A percentile compares a stretch with the other conserved stretches of the same genome.
phyloP scores from a whole-genome alignment of 2,329 filamentous ascomycete species.

The Chaetomiaceae sp. region DNA sequence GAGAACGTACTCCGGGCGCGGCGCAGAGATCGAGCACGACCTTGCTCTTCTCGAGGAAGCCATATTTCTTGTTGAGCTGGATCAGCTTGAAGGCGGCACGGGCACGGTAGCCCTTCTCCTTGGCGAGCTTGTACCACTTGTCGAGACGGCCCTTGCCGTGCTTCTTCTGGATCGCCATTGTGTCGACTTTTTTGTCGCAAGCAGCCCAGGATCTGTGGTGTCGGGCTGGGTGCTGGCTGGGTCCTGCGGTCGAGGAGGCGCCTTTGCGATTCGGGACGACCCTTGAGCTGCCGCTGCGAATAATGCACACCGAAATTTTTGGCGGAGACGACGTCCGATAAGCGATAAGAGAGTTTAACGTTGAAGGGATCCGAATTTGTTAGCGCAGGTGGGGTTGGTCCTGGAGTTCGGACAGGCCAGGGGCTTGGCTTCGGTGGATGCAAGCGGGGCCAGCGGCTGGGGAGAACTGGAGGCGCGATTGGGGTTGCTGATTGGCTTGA shows the following conservation, averaged over 20 bases:
- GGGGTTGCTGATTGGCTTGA: conserved; percentile 21
- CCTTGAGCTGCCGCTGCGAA: background rate
- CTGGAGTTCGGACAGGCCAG: too few species aligned
- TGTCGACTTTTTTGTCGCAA: conserved; percentile 6
- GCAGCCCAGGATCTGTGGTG: conserved; percentile 4
- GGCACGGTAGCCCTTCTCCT: conserved; percentile 95
- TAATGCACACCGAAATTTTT: conserved; percentile 23
- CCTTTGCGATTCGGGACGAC: conserved; percentile 2
- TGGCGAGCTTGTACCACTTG: conserved; percentile 98
- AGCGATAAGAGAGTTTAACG: conserved; percentile 21
- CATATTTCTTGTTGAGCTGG: conserved; percentile 98
- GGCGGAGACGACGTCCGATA: conserved; percentile 21
- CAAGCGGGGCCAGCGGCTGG: background rate
- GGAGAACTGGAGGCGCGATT: conserved; percentile 12
- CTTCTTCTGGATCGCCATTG: conserved; percentile 97
- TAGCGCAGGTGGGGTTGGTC: conserved; percentile 1
- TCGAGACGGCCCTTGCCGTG: conserved; percentile 97
- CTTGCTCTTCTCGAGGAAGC: conserved; percentile 94
- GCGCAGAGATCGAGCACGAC: conserved; percentile 96
- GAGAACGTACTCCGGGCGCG: conserved; percentile 73
- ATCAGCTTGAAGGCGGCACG: conserved; percentile 97
- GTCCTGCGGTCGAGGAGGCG: conserved; percentile 1
- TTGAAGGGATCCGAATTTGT: conserved; percentile 3
- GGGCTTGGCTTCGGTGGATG: too few species aligned
- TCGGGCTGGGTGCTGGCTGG: too few species aligned